Base-by-base conservation (phyloP, 2,329 filamentous ascomycete genomes). In the Fonsecaea multimorphosa region DNA sequence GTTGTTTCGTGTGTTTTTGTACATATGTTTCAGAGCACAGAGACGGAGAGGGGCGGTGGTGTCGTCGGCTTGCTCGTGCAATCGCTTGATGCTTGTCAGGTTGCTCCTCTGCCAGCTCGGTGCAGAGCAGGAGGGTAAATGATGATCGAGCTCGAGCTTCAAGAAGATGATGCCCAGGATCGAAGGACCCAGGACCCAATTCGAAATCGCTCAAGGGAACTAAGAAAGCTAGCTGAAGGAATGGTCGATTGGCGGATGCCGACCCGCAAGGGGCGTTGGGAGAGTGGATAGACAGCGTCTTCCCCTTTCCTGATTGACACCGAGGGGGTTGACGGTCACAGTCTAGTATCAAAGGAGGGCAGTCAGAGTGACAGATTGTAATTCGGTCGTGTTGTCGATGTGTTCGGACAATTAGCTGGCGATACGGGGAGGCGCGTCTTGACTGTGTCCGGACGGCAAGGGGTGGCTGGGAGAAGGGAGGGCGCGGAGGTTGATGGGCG, bases 251-350 rank as follows among this genome's bases (percentile, higher is more conserved):
- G 65, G 61, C 68, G 63, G 57, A 63, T 38, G 53, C 55, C 34
- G 66, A 63, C 64, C 66, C 68, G 68, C 68, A 70, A 67, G 68
- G 68, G 68, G 66, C 64, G 58, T 56, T 64, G 63, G 57, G 66
- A 70, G 64, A 70, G 68, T 70, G 68, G 68, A 68, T 67, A 68
- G 61, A 61, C 46, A 63, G 52, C 38, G 52, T 40, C 46, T 52
- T 63, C 68, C 66, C 65, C 63, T 68, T 68, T 68, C 68, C 68
- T 68, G 56, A 62, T 62, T 68, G 58, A 54, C 40, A 65, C 58
- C 49, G 61, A 62, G 58, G 38, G 56, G 44, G 54, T n/a, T 24
- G 64, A 52, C 36, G 29, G 59, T 58, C 52, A 60, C 58, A 52
- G 57, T 38, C 58, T 60, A 66, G 63, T 55, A 61, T 61, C 49